Evolutionary conservation across 169 alveolate genomes (phyloP), one percentile per base, ranked within the genome.

Genomic region (Eimeria acervulina): DNA sequence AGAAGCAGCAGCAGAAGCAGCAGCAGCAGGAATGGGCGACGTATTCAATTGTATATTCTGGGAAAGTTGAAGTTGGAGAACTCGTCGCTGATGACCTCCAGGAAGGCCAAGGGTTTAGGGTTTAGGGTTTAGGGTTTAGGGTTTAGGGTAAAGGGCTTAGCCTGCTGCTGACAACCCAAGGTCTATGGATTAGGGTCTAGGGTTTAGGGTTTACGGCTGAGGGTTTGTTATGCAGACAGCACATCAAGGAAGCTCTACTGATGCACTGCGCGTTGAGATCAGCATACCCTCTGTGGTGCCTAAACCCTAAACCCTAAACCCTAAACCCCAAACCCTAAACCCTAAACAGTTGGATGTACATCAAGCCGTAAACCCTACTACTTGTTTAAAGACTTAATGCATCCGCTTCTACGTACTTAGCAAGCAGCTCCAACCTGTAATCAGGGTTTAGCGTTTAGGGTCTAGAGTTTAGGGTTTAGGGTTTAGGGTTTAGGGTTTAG

Each of bases 11-110:
- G 42, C 83, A 72, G 83, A 38, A 31, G 83, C 83, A 31, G 83
- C 83, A 72, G 40, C 83, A n/a, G 83, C 83, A 72, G 42, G 44
- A n/a, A 28, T 72, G 83, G 83, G 83, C 83, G 2, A 72, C 83
- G 38, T 28, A 72, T 17, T 72, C 83, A 13, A 36, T 72, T n/a
- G 83, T 72, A 17, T 72, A 72, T 72, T n/a, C 28, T 8, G 83
- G 83, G 52, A 36, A 72, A 28, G 83, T 28, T 72, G 83, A 36
- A 3, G 36, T 72, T 4, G 83, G 83, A 72, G 83, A 72, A 28
- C 36, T 72, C 42, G 83, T 36, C 17, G n/a, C 83, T 72, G 52
- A 72, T 72, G 83, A 72, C 19, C 42, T 72, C 40, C 47, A 72
- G 36, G 83, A 19, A 72, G 28, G 83, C 47, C 42, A 28, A 72